These are phyloP conservation scores for Sambucus nigra DNA, from an alignment of 129 eudicot genomes.

Conservation along the genomic window DNA sequence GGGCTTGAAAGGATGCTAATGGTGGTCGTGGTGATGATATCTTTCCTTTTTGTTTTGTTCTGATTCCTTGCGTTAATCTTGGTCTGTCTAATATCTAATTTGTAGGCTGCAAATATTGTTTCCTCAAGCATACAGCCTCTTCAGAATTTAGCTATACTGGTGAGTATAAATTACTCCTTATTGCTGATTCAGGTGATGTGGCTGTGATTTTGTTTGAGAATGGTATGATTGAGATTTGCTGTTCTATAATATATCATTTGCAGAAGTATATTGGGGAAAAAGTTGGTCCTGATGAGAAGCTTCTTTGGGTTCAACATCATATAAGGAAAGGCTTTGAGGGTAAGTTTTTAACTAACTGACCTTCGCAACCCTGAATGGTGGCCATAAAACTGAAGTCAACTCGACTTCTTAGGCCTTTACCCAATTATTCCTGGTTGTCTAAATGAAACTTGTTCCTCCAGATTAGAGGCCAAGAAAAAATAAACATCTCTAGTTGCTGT, in stretches of 20 bases:
- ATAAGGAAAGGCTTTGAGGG: constrained; percentile 62
- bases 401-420: too few species aligned
- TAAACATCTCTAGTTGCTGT: too few species aligned
- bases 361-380: too few species aligned
- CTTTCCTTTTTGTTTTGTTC: too few species aligned
- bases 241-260: background rate
- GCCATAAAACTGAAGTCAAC: too few species aligned
- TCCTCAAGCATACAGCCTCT: constrained; percentile 80
- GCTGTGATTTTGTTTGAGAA: constrained; percentile 2
- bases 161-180: constrained; percentile 15
- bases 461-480: too few species aligned
- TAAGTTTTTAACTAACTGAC: constrained; percentile 12
- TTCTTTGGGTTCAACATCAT: constrained; percentile 57
- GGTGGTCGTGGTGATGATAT: too few species aligned
- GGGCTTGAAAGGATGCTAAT: too few species aligned
- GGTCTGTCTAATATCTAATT: constrained; percentile 9
- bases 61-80: constrained; percentile 3
- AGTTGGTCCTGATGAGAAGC: constrained; percentile 44
- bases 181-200: background rate
- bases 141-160: constrained; percentile 47
- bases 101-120: constrained; percentile 75
- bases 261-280: constrained; percentile 49
- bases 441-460: too few species aligned
- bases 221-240: background rate
- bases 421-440: too few species aligned